Conservation (phyloP, 2,329 filamentous ascomycete genomes). For the Geosmithia morbida region DNA sequence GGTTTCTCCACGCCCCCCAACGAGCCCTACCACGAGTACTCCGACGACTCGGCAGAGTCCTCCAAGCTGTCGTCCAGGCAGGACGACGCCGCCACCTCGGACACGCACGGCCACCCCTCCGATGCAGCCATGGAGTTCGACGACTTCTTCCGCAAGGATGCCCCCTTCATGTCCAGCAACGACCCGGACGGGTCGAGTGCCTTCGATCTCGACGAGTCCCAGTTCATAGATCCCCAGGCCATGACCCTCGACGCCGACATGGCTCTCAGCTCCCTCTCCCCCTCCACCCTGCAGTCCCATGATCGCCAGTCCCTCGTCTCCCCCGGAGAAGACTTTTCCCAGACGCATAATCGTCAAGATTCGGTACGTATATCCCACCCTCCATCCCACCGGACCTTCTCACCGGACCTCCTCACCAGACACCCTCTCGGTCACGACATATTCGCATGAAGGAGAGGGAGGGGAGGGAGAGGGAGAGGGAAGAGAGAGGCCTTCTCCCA, state of each 20-base stretch:
- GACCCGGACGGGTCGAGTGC: background rate
- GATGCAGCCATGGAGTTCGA: background rate
- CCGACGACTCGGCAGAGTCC: constrained; percentile 4
- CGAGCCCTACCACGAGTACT: constrained; percentile 4
- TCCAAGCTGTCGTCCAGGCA: background rate
- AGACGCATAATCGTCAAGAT: background rate
- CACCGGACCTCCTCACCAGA: background rate
- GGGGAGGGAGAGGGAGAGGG: no score
- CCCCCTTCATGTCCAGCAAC: background rate
- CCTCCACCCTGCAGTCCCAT: background rate
- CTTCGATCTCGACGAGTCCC: background rate
- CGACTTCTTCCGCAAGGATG: background rate
- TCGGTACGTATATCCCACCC: background rate
- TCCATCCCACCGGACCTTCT: background rate
- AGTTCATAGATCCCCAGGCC: background rate
- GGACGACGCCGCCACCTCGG: background rate
- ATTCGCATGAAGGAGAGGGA: no score
- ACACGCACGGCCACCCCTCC: background rate
- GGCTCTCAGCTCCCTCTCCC: background rate
- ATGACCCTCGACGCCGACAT: background rate
- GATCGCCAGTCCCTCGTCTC: background rate
- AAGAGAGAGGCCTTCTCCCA: background rate
- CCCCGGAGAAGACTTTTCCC: background rate
- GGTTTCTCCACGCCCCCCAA: constrained; percentile 2
- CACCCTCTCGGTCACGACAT: no score